Base-by-base conservation (phyloP, 2,329 filamentous ascomycete genomes). In the Claviceps sp. region DNA sequence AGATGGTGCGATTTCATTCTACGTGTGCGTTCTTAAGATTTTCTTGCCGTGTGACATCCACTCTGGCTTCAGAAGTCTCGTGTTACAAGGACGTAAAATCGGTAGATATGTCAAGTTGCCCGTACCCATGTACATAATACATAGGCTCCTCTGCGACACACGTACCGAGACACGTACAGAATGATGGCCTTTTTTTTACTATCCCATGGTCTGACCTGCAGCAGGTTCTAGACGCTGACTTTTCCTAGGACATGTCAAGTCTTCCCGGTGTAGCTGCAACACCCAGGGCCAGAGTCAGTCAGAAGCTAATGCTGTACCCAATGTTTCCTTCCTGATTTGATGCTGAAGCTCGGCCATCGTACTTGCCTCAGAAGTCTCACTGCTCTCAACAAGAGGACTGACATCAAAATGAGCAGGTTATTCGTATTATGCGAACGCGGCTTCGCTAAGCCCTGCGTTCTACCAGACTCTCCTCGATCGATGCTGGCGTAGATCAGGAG, bases 401-500 rank as follows among this genome's bases (percentile, higher is more conserved):
- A 63, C 60, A 49, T 59, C 54, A 47, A 41, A 55, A 44, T 48
- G 30, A 51, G 44, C 60, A 89, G 87, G 84, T 60, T 84, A 77
- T 61, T 85, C 82, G 30, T 90, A 89, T 67, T 89, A 87, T 69
- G 79, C 79, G 40, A 73, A 72, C 48, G 74, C 84, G 48, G 74
- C 72, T 45, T 77, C 73, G 24, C 66, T 91, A 60, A 81, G 75
- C 47, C 74, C 82, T 5, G 68, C 72, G 1, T 80, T 87, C 60
- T 93, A 93, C 60, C 84, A 91, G 64, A 70, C 65, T 44, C 72
- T 93, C 40, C 70, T 91, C 45, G 79, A 89, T 65, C 79, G 85
- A 57, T 86, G 83, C 55, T 93, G 86, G 86, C 83, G 87, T 65
- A 77, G 86, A 56, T 89, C 82, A 40, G 82, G 78, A 16, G 79